Conservation (phyloP, 1,284 basidiomycete species). For the Cryptococcus maquisensis region DNA sequence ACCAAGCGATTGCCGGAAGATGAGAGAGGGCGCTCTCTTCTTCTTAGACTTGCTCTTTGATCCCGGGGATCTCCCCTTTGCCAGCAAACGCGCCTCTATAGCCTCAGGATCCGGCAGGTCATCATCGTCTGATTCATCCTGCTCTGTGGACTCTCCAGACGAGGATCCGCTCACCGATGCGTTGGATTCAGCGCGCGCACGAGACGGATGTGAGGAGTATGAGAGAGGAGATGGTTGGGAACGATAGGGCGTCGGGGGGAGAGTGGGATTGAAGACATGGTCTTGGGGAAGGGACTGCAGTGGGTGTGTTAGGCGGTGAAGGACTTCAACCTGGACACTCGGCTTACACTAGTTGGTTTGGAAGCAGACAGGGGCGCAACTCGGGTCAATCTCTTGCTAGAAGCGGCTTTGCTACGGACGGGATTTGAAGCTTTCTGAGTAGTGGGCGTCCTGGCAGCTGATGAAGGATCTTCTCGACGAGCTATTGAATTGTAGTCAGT, state of each 20-base stretch:
- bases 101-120: conserved; percentile 43
- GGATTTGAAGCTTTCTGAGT: not conserved
- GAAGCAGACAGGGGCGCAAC: not conserved
- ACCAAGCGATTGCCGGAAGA: conserved; percentile 36
- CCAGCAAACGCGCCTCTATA: conserved; percentile 31
- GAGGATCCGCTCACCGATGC: not conserved
- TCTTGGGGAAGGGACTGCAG: conserved; percentile 37
- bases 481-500: conserved; percentile 3
- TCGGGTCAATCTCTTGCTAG: not conserved
- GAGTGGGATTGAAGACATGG: conserved; percentile 40
- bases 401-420: conserved; percentile 2
- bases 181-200: conserved; percentile 1
- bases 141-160: conserved; percentile 4
- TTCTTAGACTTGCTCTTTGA: conserved; percentile 9
- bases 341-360: conserved; percentile 16
- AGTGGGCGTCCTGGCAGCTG: no score
- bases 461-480: conserved; percentile 8
- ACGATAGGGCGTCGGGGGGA: conserved; percentile 39
- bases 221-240: conserved; percentile 30
- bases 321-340: no score
- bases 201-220: conserved; percentile 21
- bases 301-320: not conserved
- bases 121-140: conserved; percentile 11
- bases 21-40: conserved; percentile 31
- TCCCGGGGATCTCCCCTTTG: conserved; percentile 6